phyloP scores from a whole-genome alignment of 1,284 basidiomycete species.

The Rhodotorula sp. region DNA sequence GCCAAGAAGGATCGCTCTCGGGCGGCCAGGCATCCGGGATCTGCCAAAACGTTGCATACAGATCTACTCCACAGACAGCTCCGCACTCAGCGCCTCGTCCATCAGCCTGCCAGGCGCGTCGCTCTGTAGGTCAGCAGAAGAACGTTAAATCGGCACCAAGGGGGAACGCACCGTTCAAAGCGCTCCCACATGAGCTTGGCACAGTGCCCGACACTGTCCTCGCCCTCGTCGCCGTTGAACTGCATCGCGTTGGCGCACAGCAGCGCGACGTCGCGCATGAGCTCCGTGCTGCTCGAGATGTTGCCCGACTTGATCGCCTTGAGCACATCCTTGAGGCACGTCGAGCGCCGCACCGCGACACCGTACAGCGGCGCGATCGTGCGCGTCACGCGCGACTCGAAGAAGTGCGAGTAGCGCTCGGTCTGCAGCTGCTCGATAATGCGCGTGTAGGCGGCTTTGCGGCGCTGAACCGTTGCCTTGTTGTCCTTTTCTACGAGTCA shows the following conservation, averaged over 20 bases:
- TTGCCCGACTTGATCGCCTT: slow-evolving; percentile 75
- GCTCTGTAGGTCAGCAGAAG: background rate
- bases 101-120: slow-evolving; percentile 1
- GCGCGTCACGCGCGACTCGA: slow-evolving; percentile 83
- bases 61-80: background rate
- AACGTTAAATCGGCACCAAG: background rate
- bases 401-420: slow-evolving; percentile 83
- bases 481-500: slow-evolving; percentile 14
- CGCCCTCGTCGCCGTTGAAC: slow-evolving; percentile 71
- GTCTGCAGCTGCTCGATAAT: slow-evolving; percentile 77
- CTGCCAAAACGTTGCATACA: background rate
- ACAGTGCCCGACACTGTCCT: slow-evolving; percentile 60
- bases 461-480: slow-evolving; percentile 53
- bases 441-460: slow-evolving; percentile 75
- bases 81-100: slow-evolving; percentile 17
- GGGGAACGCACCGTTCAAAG: slow-evolving; percentile 41
- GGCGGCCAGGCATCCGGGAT: too few species aligned
- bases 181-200: slow-evolving; percentile 86
- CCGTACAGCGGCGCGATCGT: slow-evolving; percentile 86
- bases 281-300: slow-evolving; percentile 77
- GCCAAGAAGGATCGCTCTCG: background rate
- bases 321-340: slow-evolving; percentile 89
- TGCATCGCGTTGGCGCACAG: slow-evolving; percentile 97
- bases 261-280: slow-evolving; percentile 81
- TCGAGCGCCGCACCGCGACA: slow-evolving; percentile 84